phyloP scores from a whole-genome alignment of 1,284 basidiomycete genomes.

The Ganoderma meredithae region DNA sequence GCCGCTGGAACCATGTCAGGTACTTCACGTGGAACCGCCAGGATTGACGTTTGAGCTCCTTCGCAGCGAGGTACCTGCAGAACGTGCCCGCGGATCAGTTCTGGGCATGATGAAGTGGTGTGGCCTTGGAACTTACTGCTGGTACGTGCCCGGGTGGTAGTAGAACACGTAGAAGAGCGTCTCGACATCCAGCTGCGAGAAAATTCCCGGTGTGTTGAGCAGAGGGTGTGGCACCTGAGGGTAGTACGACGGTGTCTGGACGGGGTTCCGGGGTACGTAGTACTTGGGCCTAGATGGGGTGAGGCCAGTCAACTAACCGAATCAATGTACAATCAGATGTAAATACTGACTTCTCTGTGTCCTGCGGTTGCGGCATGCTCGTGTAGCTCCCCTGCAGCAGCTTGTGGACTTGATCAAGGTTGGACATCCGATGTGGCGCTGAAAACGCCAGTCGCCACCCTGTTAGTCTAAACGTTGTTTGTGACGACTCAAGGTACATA shows the following conservation, averaged over 20 bases:
- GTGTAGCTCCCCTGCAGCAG: slow-evolving; percentile 91
- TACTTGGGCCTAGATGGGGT: slow-evolving; percentile 81
- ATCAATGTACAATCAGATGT: slow-evolving; percentile 8
- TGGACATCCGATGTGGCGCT: slow-evolving; percentile 87
- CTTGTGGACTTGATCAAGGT: slow-evolving; percentile 90
- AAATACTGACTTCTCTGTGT: slow-evolving; percentile 87
- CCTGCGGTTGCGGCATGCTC: slow-evolving; percentile 90
- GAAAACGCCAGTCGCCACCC: slow-evolving; percentile 11
- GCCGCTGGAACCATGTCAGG: slow-evolving; percentile 99
- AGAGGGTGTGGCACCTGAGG: slow-evolving; percentile 88
- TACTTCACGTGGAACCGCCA: slow-evolving; percentile 99
- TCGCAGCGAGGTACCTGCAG: slow-evolving; percentile 90
- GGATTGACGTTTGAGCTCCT: slow-evolving; percentile 96
- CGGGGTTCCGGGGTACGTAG: slow-evolving; percentile 95
- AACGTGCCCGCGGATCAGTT: slow-evolving; percentile 4
- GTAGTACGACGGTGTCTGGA: slow-evolving; percentile 93
- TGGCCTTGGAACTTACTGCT: slow-evolving; percentile 70
- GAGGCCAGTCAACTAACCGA: slow-evolving; percentile 14
- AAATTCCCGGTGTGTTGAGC: slow-evolving; percentile 87
- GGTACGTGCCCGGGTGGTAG: slow-evolving; percentile 96
- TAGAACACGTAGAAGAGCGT: slow-evolving; percentile 99
- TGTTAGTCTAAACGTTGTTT: slow-evolving; percentile 12
- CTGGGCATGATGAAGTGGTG: slow-evolving; percentile 11
- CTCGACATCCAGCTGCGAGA: slow-evolving; percentile 95
- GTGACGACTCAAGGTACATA: slow-evolving; percentile 43